Conservation (phyloP, 257 asterid genomes). For the Fraxinus cuspidata region DNA sequence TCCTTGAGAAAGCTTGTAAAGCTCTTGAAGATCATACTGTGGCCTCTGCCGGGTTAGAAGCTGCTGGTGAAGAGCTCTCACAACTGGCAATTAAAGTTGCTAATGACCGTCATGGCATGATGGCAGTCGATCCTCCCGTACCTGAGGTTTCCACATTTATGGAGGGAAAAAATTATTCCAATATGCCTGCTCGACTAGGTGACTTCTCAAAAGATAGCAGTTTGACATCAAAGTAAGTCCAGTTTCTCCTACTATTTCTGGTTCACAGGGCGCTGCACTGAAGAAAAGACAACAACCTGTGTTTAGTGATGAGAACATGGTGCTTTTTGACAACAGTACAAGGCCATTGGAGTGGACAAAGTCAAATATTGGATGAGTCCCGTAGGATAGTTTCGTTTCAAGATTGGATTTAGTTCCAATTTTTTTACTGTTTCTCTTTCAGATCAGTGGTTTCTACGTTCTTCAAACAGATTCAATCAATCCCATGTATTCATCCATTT, state of each 20-base stretch:
- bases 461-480: constrained; percentile 26
- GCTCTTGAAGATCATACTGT: constrained; percentile 48
- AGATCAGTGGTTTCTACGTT: constrained; percentile 42
- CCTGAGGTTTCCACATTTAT: constrained; percentile 31
- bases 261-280: constrained; percentile 43
- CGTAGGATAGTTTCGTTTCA: constrained; percentile 1
- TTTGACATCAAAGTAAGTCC: constrained; percentile 21
- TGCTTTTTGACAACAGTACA: constrained; percentile 44
- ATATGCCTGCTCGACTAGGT: constrained; percentile 52
- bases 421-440: constrained; percentile 1
- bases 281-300: constrained; percentile 67
- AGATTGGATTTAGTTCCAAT: neutral
- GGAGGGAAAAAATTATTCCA: constrained; percentile 31
- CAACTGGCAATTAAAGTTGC: constrained; percentile 63
- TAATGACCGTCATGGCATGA: constrained; percentile 43
- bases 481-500: neutral
- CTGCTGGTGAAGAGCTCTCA: constrained; percentile 64
- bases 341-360: constrained; percentile 69
- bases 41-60: constrained; percentile 59
- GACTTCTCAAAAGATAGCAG: constrained; percentile 40
- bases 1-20: constrained; percentile 63
- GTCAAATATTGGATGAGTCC: constrained; percentile 49
- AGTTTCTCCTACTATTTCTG: constrained; percentile 40
- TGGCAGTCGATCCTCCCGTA: constrained; percentile 33
- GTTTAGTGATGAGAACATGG: constrained; percentile 35